These are phyloP conservation scores for Xylaria sp. DNA, from an alignment of 2,329 filamentous ascomycete genomes.

Conservation along the genomic window DNA sequence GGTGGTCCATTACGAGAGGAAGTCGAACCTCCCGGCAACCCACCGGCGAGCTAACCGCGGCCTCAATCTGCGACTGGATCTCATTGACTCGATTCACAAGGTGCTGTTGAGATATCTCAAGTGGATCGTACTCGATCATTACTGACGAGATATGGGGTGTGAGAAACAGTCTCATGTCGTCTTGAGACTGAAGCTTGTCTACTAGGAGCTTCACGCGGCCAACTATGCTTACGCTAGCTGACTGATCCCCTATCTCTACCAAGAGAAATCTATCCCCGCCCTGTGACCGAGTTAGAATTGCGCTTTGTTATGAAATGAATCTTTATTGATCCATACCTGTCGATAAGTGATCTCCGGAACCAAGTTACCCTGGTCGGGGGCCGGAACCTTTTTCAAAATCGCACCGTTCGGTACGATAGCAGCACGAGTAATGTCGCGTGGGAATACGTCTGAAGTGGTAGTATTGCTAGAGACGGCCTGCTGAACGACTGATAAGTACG, in stretches of 20 bases:
- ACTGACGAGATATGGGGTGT: slow-evolving; percentile 7
- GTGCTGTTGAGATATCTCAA: slow-evolving; percentile 3
- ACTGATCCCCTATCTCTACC: slow-evolving; percentile 10
- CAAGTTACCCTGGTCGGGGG: not conserved
- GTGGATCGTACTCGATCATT: slow-evolving; percentile 14
- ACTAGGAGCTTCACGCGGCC: slow-evolving; percentile 2
- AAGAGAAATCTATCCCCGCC: slow-evolving; percentile 10
- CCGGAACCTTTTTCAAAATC: not conserved
- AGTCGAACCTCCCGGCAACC: slow-evolving; percentile 43
- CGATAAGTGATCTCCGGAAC: not conserved
- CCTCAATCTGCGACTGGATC: not conserved
- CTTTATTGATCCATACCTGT: not conserved
- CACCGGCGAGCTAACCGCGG: slow-evolving; percentile 19
- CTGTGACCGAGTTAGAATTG: not conserved
- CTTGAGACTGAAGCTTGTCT: slow-evolving; percentile 3
- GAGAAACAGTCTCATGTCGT: not conserved
- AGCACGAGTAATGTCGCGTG: not conserved
- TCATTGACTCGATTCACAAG: not conserved
- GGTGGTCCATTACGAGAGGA: slow-evolving; percentile 48
- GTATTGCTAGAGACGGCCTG: not conserved
- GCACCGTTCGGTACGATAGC: not conserved
- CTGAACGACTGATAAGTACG: not conserved
- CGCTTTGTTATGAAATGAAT: not conserved
- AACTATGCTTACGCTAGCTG: not conserved
- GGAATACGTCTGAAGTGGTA: not conserved